Base-by-base conservation (phyloP, 2,329 filamentous ascomycete species). In the Cadophora luteo-olivacea region DNA sequence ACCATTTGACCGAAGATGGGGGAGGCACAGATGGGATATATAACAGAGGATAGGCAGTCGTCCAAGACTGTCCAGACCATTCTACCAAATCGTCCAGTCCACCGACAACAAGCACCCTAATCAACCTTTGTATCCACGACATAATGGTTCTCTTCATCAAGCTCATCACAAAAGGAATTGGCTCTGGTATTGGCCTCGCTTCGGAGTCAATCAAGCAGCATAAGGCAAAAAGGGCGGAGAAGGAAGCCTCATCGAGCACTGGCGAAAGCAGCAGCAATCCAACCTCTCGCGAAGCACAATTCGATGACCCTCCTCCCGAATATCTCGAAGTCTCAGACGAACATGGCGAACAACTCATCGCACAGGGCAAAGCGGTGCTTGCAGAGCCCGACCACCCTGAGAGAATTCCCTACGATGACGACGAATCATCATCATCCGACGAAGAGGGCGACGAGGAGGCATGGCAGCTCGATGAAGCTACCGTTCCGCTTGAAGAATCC, bases 401-500 rank as follows among this genome's bases (percentile, higher is more conserved):
- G 14, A 48, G 55, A 7, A 33, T 60, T 16, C 33, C 60, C 7
- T 54, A 65, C 14, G 51, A 67, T 3, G 64, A 70, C 14, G 62
- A 69, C 9, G 64, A 70, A 7, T 63, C 69, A 57, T 38, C 65
- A 5, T 57, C 55, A 7, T 72, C 71, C 8, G 51, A 29, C 11
- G 72, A 71, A 45, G 72, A 74, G 61, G 68, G 66, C 6, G 74
- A 76, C 32, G 75, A 75, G 54, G 72, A 74, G 54, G 54, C 72
- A 49, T 76, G 75, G 75, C 68, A 70, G 32, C 66, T 76, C 24
- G 75, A 76, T 22, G 74, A 76, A 55, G 74, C 72, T 24, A 64
- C 62, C 4, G 62, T 57, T 24, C 49, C 19, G 22, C 38, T 62
- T 2, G 49, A 64, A 2, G 33, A 52, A 16, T 64, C 63, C n/a